These are phyloP conservation scores for Glarea lozoyensis DNA, from an alignment of 495 filamentous ascomycete species.

Conservation along the genomic window DNA sequence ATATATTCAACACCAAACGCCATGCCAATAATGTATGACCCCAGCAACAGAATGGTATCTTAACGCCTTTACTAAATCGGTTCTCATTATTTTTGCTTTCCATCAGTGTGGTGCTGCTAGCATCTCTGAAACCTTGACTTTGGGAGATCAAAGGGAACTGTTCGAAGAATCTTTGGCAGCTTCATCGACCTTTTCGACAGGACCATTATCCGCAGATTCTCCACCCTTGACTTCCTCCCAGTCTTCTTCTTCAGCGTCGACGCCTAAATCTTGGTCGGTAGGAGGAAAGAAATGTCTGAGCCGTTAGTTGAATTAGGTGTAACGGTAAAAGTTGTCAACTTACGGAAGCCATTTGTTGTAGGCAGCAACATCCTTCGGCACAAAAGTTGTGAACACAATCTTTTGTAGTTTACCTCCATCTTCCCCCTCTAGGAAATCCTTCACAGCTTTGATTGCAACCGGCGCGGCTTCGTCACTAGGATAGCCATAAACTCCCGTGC, in stretches of 20 bases:
- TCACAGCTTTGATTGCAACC: slow-evolving; percentile 59
- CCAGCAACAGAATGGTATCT: too few relatives aligned
- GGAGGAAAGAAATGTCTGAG: slow-evolving; percentile 19
- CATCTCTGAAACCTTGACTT: too few relatives aligned
- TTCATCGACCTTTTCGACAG: slow-evolving; percentile 10
- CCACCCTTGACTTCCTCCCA: slow-evolving; percentile 23
- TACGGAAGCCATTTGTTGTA: slow-evolving; percentile 68
- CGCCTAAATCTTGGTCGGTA: slow-evolving; percentile 5
- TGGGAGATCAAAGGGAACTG: slow-evolving; percentile 25
- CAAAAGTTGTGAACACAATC: slow-evolving; percentile 76
- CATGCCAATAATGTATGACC: too few relatives aligned
- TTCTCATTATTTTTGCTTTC: slow-evolving; percentile 20
- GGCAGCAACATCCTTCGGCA: slow-evolving; percentile 62
- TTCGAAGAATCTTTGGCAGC: neutral
- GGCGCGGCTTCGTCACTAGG: slow-evolving; percentile 62
- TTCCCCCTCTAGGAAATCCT: slow-evolving; percentile 55
- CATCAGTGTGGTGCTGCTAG: too few relatives aligned
- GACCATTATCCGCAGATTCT: slow-evolving; percentile 13
- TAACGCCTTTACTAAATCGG: too few relatives aligned
- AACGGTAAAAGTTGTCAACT: slow-evolving; percentile 25
- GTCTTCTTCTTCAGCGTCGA: slow-evolving; percentile 12
- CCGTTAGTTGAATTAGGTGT: neutral
- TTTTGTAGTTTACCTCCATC: slow-evolving; percentile 52
- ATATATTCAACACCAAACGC: too few relatives aligned
- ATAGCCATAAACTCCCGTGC: slow-evolving; percentile 87